Conservation (phyloP, 352 stramenopile species). For the Pythium grandisporangium region DNA sequence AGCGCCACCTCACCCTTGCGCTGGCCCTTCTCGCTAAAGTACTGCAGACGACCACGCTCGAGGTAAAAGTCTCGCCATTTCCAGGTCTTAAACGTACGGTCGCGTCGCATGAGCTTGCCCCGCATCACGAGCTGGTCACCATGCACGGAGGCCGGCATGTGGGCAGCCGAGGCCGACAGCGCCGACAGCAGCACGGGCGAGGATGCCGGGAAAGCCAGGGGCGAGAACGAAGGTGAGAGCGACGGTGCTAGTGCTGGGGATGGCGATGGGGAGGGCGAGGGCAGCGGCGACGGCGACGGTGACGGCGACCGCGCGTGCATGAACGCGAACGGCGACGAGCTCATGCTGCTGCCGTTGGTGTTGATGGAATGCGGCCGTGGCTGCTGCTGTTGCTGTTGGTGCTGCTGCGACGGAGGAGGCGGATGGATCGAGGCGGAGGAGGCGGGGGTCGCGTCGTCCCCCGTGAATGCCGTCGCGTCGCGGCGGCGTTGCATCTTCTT, state of each 20-base stretch:
- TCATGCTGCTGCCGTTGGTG: too few relatives aligned
- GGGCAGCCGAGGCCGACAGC: neutral
- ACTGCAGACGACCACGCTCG: conserved; percentile 56
- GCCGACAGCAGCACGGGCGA: neutral
- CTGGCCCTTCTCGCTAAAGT: conserved; percentile 68
- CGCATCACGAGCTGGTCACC: conserved; percentile 22
- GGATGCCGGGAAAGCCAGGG: too few relatives aligned
- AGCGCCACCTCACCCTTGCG: conserved; percentile 67
- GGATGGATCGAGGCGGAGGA: too few relatives aligned
- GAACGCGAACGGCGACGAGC: too few relatives aligned
- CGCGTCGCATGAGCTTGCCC: conserved; percentile 65
- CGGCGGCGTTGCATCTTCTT: conserved; percentile 5
- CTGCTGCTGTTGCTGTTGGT: too few relatives aligned
- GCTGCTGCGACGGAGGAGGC: too few relatives aligned
- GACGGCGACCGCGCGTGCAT: too few relatives aligned
- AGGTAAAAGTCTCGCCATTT: conserved; percentile 79
- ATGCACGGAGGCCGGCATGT: conserved; percentile 6
- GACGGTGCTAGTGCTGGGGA: neutral
- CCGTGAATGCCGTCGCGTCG: too few relatives aligned
- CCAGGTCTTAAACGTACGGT: conserved; percentile 74
- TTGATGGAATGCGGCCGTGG: too few relatives aligned
- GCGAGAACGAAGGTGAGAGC: neutral
- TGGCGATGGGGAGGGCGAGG: neutral
- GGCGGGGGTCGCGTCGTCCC: too few relatives aligned
- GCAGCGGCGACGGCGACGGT: too few relatives aligned